Base-by-base conservation (phyloP, 2,329 filamentous ascomycete genomes). In the Lachnellula occidentalis region DNA sequence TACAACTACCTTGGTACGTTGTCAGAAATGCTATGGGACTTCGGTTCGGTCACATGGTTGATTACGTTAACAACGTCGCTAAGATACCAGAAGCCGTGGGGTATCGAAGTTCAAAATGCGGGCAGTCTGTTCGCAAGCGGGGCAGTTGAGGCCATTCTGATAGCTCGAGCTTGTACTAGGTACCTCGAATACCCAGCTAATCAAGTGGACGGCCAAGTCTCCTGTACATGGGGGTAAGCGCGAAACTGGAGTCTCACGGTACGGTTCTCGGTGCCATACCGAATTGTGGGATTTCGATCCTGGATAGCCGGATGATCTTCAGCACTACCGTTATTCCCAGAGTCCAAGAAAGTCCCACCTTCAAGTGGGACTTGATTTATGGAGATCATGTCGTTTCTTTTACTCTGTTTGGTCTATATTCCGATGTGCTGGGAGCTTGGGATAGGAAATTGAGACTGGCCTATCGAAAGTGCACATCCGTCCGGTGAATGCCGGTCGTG, bases 241-340 rank as follows among this genome's bases (percentile, higher is more conserved):
- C 27, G 36, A 12, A 34, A 36, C 15, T 48, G 22, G 8, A 34
- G 27, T 34, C 19, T 24, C 19, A n/a, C 24, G 24, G 19, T 27
- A 21, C 15, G 34, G 4, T 27, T 46, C 27, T 31, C 9, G 27
- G 27, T 9, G 9, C 27, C 9, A 31, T 4, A 31, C 27, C 27
- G 27, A 31, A 31, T 31, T 9, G 27, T 31, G 27, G 27, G 22
- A 34, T 37, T 27, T 46, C 15, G 47, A 52, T 56, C 50, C 58
- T 50, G 56, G 45, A 53, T 54, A 49, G 12, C 59, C 58, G 60
- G 60, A 51, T 60, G 60, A 62, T 62, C 60, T 48, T 55, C 58
- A 57, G 39, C 50, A 51, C 54, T 49, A 51, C 58, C 50, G 42
- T 54, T 52, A 46, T 45, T 31, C 36, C 9, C 17, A 3, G 24